Base-by-base conservation (phyloP, 2,329 filamentous ascomycete genomes). In the Fusarium sp. region DNA sequence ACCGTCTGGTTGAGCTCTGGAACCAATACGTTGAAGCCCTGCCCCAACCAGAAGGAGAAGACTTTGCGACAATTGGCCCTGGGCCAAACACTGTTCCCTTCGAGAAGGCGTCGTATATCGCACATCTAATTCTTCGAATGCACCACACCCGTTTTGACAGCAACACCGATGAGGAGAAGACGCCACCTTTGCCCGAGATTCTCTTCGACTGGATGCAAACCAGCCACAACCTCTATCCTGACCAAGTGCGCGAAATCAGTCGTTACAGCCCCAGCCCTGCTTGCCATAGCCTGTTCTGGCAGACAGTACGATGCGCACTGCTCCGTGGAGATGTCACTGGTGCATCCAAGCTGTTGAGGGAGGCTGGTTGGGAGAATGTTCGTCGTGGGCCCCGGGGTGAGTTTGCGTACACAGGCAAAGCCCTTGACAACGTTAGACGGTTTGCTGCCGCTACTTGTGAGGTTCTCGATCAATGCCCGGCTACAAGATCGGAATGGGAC, bases 141-240 rank as follows among this genome's bases (percentile, higher is more conserved):
- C 91, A 94, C 73, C 93, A 97, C 79, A 85, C 85, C 9, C 82
- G 85, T 13, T 83, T 83, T 64, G 74, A 80, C 14, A 77, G 71
- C 36, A 75, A 81, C 20, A 75, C 73, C 10, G 79, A 79, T 31
- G 77, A 80, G 8, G 79, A 78, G 31, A 81, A 82, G 70, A 76
- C 77, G 1, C 83, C 83, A 2, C 85, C 92, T 0, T 82, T 96
- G 16, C 93, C 95, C 1, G 90, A 91, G 75, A 86, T 93, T 14
- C 82, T 98, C 13, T 89, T 97, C 67, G 87, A 92, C 73, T 98
- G 95, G 95, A 84, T 97, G 69, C 86, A 92, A 59, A 84, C 85
- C 14, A 87, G 92, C 74, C 93, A 97, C 76, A 89, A 91, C 67
- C 85, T 90, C 25, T 91, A 91, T 73, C 85, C 86, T 2, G 85